These are phyloP conservation scores for Simplicillium aogashimaense DNA, from an alignment of 2,329 filamentous ascomycete species.

Conservation along the genomic window DNA sequence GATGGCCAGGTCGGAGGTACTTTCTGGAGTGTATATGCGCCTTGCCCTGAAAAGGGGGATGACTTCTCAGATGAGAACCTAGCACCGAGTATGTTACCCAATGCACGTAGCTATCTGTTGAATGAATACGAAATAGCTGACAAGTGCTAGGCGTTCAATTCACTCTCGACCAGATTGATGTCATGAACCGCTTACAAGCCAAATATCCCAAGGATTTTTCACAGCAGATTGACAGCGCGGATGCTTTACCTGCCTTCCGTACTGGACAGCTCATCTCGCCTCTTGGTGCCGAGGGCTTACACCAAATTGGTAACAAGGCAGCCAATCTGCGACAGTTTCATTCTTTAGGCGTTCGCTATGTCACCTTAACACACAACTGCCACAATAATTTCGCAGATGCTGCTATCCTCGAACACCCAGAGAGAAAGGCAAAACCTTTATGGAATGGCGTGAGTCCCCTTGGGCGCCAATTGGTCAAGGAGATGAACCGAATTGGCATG, in stretches of 20 bases:
- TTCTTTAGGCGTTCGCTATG: slow-evolving; percentile 73
- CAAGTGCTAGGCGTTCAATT: slow-evolving; percentile 42
- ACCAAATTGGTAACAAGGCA: slow-evolving; percentile 83
- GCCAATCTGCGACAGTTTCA: slow-evolving; percentile 68
- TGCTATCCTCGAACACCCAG: slow-evolving; percentile 51
- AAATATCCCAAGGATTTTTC: slow-evolving; percentile 64
- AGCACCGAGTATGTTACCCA: slow-evolving; percentile 41
- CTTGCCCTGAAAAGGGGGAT: slow-evolving; percentile 61
- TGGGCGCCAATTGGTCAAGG: slow-evolving; percentile 60
- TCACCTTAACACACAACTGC: slow-evolving; percentile 87
- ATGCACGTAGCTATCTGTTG: not conserved
- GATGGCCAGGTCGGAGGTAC: slow-evolving; percentile 67
- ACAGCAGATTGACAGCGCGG: slow-evolving; percentile 45
- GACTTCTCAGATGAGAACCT: slow-evolving; percentile 70
- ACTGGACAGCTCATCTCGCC: slow-evolving; percentile 63
- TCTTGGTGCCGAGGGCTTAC: slow-evolving; percentile 75
- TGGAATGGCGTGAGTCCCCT: slow-evolving; percentile 64
- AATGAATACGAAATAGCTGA: not conserved
- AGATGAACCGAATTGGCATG: slow-evolving; percentile 95
- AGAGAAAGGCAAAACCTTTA: slow-evolving; percentile 41
- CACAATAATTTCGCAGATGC: slow-evolving; percentile 86
- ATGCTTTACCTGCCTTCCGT: slow-evolving; percentile 52
- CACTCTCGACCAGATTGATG: slow-evolving; percentile 67
- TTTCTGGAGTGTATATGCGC: slow-evolving; percentile 87
- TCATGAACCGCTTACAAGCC: slow-evolving; percentile 53